A percentile compares a stretch with the other conserved stretches of the same genome.
Evolutionary conservation across 495 filamentous ascomycete species (phyloP).

Genomic region (Aspergillus cavernicola): DNA sequence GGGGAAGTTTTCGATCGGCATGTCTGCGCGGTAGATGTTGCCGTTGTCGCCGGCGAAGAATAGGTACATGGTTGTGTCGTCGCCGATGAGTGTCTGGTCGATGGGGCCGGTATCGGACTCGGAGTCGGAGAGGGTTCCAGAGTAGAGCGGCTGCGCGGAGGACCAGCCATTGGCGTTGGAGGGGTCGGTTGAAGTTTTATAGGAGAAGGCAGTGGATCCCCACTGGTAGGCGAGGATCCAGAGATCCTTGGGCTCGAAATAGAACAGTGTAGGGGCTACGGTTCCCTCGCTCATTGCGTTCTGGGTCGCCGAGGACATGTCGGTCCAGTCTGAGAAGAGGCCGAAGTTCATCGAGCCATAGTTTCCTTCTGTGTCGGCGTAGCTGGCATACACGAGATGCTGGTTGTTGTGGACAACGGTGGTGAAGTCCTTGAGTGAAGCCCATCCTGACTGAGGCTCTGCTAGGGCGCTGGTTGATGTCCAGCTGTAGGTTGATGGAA

Average conservation of each 20-base stretch:
- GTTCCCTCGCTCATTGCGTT: conserved; percentile 42
- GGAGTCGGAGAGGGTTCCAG: conserved; percentile 47
- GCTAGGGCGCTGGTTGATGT: conserved; percentile 47
- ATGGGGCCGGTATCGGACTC: conserved; percentile 48
- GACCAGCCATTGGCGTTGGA: conserved; percentile 56
- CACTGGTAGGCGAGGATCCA: conserved; percentile 63
- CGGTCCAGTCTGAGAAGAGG: conserved; percentile 51
- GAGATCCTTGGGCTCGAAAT: conserved; percentile 54
- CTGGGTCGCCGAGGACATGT: conserved; percentile 52
- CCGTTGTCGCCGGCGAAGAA: conserved; percentile 67
- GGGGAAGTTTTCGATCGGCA: conserved; percentile 57
- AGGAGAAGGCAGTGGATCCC: conserved; percentile 55
- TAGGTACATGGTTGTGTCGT: conserved; percentile 55
- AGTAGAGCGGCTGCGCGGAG: conserved; percentile 49
- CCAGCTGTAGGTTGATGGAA: conserved; percentile 56
- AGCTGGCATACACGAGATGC: conserved; percentile 53
- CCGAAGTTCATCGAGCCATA: conserved; percentile 58
- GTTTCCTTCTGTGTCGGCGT: conserved; percentile 30
- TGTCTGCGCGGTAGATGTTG: conserved; percentile 57
- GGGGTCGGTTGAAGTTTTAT: conserved; percentile 55
- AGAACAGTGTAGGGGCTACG: conserved; percentile 61
- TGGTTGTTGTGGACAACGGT: conserved; percentile 48
- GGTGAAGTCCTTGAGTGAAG: conserved; percentile 58
- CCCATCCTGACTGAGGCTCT: conserved; percentile 47
- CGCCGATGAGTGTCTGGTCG: conserved; percentile 60